These are phyloP conservation scores for Helotiales sp. DNA, from an alignment of 2,329 filamentous ascomycete genomes.

Conservation along the genomic window DNA sequence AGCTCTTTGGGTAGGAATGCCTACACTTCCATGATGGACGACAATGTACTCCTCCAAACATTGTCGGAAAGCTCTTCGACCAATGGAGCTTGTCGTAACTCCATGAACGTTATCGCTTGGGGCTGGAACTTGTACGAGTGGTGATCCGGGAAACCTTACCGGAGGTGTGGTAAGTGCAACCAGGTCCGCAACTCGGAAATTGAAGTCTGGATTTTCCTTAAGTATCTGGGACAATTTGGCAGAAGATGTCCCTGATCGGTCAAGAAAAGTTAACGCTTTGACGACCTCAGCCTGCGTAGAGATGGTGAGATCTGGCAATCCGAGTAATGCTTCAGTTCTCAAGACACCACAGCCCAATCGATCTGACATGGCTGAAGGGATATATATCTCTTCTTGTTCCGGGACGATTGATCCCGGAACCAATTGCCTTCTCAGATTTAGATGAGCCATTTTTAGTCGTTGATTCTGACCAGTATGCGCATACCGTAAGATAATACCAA, in stretches of 20 bases:
- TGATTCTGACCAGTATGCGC: constrained; percentile 19
- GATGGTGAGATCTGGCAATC: constrained; percentile 19
- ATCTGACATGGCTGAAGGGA: constrained; percentile 19
- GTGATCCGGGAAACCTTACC: constrained; percentile 13
- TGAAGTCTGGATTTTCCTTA: constrained; percentile 17
- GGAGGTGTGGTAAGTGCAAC: constrained; percentile 19
- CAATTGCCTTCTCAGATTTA: constrained; percentile 10
- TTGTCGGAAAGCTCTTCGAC: constrained; percentile 20
- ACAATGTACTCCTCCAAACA: constrained; percentile 19
- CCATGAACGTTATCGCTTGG: constrained; percentile 28
- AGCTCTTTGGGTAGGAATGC: constrained; percentile 3
- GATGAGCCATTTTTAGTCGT: constrained; percentile 9
- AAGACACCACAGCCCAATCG: constrained; percentile 24
- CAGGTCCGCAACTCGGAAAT: constrained; percentile 23
- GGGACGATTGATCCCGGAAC: constrained; percentile 10
- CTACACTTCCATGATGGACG: constrained; percentile 7
- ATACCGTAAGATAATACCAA: constrained; percentile 30
- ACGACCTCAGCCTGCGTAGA: constrained; percentile 23
- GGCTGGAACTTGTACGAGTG: constrained; percentile 26
- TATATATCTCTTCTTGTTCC: constrained; percentile 26
- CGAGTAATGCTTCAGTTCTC: constrained; percentile 12
- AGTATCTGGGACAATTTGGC: constrained; percentile 12
- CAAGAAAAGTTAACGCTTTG: constrained; percentile 18
- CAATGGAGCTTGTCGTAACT: constrained; percentile 20
- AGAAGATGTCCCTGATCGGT: constrained; percentile 17